Base-by-base conservation (phyloP, 148 eudicot genomes). In the Polygonum maritimum region DNA sequence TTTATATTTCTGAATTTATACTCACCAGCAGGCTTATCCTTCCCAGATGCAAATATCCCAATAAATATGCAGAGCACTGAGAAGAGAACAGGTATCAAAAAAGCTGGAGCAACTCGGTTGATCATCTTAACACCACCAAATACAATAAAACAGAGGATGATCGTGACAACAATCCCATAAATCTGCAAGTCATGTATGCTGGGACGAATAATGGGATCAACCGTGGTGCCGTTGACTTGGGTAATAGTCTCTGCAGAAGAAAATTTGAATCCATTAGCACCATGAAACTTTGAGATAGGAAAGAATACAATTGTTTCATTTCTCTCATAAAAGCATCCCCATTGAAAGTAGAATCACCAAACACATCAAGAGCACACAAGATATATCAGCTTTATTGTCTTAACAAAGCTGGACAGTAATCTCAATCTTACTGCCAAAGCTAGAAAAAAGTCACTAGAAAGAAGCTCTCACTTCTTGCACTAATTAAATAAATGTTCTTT, bases 81-180 rank as follows among this genome's bases (percentile, higher is more conserved):
- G 84, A 92, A 81, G 74, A 96, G 55, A 80, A 96, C 99, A n/a
- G 99, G 97, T 79, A 96, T 77, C 63, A 96, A 94, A 81, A 96
- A 96, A 74, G 98, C 93, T 79, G 99, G 98, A 22, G 99, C 99
- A 71, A 96, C 99, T 55, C 94, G 86, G 79, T 96, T 96, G 78
- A 96, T 96, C 87, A 92, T 92, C 86, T 92, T 96, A 76, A 96
- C 99, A 54, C 99, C 99, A 82, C 99, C 99, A 80, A 96, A 96
- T 73, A 96, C 99, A 69, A 96, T 87, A 81, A 96, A 96, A 55
- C 92, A 88, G 73, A 96, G 89, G 84, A 92, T 71, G 83, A 96
- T 89, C 75, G 99, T 91, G 81, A 96, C 97, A 77, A 96, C 78
- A 75, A 96, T 88, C 84, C 99, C 99, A 82, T 96, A 96, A 78